phyloP scores from a whole-genome alignment of 2,329 filamentous ascomycete genomes.

The Leptodontidium sp. region DNA sequence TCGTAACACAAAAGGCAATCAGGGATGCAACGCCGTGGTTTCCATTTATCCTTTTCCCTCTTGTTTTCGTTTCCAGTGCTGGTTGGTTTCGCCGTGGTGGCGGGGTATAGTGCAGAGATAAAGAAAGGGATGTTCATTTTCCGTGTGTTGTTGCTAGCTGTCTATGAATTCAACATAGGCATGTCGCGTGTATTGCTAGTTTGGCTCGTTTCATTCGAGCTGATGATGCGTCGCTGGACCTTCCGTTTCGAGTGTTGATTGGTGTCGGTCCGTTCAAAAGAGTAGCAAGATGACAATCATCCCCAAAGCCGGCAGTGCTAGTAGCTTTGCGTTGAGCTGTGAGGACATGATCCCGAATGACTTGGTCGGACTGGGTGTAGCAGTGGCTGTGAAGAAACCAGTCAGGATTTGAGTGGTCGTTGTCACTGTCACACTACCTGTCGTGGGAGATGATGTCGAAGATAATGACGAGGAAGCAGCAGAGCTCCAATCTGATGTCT shows the following conservation, averaged over 20 bases:
- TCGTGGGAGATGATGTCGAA: conserved; percentile 22
- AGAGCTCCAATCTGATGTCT: conserved; percentile 51
- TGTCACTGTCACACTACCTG: conserved; percentile 36
- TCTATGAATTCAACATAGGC: not conserved
- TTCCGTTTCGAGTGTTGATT: not conserved
- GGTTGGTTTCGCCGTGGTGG: not conserved
- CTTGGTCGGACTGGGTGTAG: conserved; percentile 43
- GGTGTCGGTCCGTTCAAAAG: not conserved
- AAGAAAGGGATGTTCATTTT: not conserved
- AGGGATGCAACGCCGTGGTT: not conserved
- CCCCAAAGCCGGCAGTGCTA: not conserved
- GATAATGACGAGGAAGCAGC: conserved; percentile 32
- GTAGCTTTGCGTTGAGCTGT: not conserved
- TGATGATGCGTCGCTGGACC: not conserved
- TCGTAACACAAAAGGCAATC: not conserved
- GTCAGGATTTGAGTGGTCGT: conserved; percentile 46
- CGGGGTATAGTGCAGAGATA: not conserved
- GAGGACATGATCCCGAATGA: conserved; percentile 26
- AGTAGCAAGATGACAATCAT: not conserved
- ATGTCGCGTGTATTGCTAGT: not conserved
- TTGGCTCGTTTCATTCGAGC: not conserved
- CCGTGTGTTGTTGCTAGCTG: not conserved
- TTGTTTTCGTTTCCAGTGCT: not conserved
- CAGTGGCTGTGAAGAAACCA: conserved; percentile 46
- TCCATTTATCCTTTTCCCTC: not conserved